A percentile compares a stretch with the other conserved stretches of the same genome.
phyloP scores from a whole-genome alignment of 2,329 filamentous ascomycete species.

The Colletotrichum sp. region DNA sequence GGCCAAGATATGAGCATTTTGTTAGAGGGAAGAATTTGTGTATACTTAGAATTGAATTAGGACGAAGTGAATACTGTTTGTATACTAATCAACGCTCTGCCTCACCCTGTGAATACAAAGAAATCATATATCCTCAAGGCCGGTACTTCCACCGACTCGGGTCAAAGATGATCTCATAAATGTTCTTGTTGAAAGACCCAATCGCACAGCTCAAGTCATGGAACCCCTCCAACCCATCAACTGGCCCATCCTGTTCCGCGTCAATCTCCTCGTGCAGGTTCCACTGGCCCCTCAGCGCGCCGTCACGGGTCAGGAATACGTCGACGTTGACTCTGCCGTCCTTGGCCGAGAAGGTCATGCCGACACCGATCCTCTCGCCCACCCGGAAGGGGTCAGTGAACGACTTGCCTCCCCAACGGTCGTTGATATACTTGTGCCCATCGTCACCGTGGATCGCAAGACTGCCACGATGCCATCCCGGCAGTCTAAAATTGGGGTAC shows the following conservation, averaged over 20 bases:
- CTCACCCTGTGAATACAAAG: not conserved
- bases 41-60: not conserved
- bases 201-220: constrained; percentile 75
- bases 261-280: constrained; percentile 79
- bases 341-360: constrained; percentile 64
- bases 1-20: constrained; percentile 22
- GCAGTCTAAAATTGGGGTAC: constrained; percentile 78
- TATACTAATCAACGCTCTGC: not conserved
- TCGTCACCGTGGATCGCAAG: constrained; percentile 83
- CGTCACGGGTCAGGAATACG: constrained; percentile 76
- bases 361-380: constrained; percentile 74
- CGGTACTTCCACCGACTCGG: constrained; percentile 63
- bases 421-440: constrained; percentile 77
- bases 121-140: not conserved
- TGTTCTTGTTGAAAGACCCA: constrained; percentile 72
- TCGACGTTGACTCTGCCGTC: constrained; percentile 52
- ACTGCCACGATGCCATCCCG: constrained; percentile 80
- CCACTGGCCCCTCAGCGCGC: constrained; percentile 66
- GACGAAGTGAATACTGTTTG: not conserved
- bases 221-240: constrained; percentile 72
- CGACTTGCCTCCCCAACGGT: constrained; percentile 73
- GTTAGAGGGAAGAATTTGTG: not conserved
- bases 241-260: constrained; percentile 62
- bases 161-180: constrained; percentile 71
- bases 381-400: constrained; percentile 69